These are phyloP conservation scores for Tuber magnatum DNA, from an alignment of 495 filamentous ascomycete species.

Conservation along the genomic window DNA sequence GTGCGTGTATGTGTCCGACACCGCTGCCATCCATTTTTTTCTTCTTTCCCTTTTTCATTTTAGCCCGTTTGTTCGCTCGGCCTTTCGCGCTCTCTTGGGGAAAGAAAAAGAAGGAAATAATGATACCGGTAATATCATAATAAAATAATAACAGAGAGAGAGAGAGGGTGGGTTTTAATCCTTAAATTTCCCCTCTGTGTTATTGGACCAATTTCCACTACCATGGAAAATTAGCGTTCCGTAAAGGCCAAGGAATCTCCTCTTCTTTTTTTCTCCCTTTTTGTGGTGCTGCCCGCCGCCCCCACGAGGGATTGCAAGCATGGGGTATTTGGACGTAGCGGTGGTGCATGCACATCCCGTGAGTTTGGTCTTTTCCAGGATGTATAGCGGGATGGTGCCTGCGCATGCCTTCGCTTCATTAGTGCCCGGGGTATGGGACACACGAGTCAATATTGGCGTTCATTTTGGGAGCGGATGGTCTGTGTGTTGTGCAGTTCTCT, in stretches of 20 bases:
- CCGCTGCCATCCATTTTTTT: not conserved
- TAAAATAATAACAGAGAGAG: slow-evolving; percentile 16
- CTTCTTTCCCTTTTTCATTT: not conserved
- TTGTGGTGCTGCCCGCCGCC: slow-evolving; percentile 28
- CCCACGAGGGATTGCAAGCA: slow-evolving; percentile 22
- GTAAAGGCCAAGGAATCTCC: slow-evolving; percentile 23
- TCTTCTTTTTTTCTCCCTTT: not conserved
- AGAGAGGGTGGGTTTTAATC: slow-evolving; percentile 14
- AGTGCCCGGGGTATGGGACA: slow-evolving; percentile 37
- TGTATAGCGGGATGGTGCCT: slow-evolving; percentile 37
- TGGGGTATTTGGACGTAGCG: slow-evolving; percentile 19
- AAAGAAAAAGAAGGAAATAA: not conserved
- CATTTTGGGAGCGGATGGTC: slow-evolving; percentile 29
- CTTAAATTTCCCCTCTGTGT: not conserved
- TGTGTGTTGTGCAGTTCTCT: slow-evolving; percentile 21
- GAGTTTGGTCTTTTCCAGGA: slow-evolving; percentile 33
- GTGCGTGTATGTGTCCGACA: not conserved
- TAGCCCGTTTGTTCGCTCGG: not conserved
- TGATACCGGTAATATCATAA: slow-evolving; percentile 23
- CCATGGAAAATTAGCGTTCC: slow-evolving; percentile 23
- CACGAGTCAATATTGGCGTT: slow-evolving; percentile 36
- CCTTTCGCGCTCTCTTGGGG: not conserved
- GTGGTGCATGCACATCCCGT: slow-evolving; percentile 32
- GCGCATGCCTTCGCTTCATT: slow-evolving; percentile 37
- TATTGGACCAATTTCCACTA: slow-evolving; percentile 33